Base-by-base conservation (phyloP, 257 asterid species). In the Plantago major region DNA sequence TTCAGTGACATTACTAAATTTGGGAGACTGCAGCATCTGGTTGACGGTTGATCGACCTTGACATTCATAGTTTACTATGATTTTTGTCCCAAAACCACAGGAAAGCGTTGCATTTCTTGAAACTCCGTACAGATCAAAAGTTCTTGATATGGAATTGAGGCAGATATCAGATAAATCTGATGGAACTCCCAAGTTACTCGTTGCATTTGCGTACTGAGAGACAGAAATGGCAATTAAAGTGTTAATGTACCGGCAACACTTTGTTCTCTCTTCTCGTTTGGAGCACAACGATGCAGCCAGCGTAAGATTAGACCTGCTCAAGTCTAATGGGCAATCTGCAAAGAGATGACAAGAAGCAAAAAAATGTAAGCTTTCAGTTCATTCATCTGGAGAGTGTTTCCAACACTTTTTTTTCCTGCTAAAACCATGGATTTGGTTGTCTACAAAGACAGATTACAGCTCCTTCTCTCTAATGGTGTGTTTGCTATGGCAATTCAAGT, bases 241-340 rank as follows among this genome's bases (percentile, higher is more conserved):
- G 67, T 93, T 93, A 62, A 93, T 84, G 80, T 79, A 84, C 58
- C 97, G 96, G 65, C 99, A 93, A 55, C 99, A 93, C 61, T 82
- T 87, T 12, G 79, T 86, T 76, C 90, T 78, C 8, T 71, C 82
- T 65, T 81, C 87, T 49, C 74, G 82, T 11, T 46, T 73, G 26
- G 95, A 81, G 94, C 99, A 93, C 10, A 85, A 68, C 54, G 95
- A 77, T 62, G 92, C 89, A 26, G 90, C 95, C 62, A 58, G 76
- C 4, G 96, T 86, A 69, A 89, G 84, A 81, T 92, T 89, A 17
- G 97, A 78, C 16, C 74, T 59, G 30, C 85, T 79, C 62, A 89
- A 80, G 72, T 87, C 91, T 81, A 92, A 79, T 3, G 96, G 99
- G 72, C 97, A 92, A 66, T 78, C 99, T 92, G 88, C 84, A 78